A percentile compares a stretch with the other conserved stretches of the same genome.
Conservation (phyloP, 345 rosid genomes). For the Angophora floribunda region DNA sequence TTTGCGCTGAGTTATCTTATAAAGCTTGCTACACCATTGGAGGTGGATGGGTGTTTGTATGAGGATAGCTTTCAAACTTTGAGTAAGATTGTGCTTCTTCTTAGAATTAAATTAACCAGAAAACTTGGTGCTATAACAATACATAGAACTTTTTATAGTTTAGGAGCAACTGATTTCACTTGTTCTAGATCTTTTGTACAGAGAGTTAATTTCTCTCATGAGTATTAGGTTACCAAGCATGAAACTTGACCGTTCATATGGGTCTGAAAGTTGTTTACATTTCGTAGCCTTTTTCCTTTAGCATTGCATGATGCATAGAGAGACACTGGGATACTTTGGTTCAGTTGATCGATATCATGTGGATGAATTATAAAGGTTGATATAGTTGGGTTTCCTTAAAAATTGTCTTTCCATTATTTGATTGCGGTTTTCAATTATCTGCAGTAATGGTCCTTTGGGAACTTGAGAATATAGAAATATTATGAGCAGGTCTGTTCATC, state of each 20-base stretch:
- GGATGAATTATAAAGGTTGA: not conserved
- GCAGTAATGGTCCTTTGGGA: not conserved
- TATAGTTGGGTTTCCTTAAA: not conserved
- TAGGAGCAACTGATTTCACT: not conserved
- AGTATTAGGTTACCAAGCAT: not conserved
- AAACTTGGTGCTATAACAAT: not conserved
- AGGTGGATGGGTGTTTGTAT: not conserved
- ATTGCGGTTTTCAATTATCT: not conserved
- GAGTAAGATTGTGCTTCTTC: not conserved
- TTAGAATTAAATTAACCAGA: not conserved
- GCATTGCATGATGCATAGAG: not conserved
- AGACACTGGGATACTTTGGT: not conserved
- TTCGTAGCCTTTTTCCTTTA: not conserved
- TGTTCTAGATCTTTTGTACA: not conserved
- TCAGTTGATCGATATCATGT: not conserved
- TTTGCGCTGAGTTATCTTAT: not conserved
- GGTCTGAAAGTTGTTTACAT: not conserved
- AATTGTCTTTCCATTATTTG: not conserved
- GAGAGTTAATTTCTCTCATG: not conserved
- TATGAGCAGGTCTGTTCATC: not conserved
- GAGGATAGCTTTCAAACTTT: no score
- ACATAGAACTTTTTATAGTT: not conserved
- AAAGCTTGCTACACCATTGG: not conserved
- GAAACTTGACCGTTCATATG: not conserved
- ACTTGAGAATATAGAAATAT: not conserved